These are phyloP conservation scores for Colletotrichum trifolii DNA, from an alignment of 2,329 filamentous ascomycete species.

Conservation along the genomic window DNA sequence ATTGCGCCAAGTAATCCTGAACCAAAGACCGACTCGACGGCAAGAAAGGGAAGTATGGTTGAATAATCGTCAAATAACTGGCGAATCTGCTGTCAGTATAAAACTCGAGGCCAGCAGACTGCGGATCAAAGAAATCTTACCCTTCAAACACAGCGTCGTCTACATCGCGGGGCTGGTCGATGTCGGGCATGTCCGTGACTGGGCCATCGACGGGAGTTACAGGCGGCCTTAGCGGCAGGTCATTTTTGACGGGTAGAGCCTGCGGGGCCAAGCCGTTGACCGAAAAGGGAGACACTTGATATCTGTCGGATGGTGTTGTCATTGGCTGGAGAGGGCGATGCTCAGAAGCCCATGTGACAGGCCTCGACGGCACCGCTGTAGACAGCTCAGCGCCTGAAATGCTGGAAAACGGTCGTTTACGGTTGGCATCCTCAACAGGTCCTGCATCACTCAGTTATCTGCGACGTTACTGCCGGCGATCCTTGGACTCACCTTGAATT, in stretches of 20 bases:
- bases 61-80: slow-evolving; percentile 73
- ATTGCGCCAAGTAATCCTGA: slow-evolving; percentile 65
- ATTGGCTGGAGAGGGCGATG: slow-evolving; percentile 56
- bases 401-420: slow-evolving; percentile 50
- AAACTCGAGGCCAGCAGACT: not conserved
- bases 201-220: slow-evolving; percentile 48
- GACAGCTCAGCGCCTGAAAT: slow-evolving; percentile 49
- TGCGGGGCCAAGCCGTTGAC: slow-evolving; percentile 59
- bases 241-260: slow-evolving; percentile 52
- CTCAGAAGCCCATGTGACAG: slow-evolving; percentile 60
- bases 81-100: not conserved
- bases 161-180: slow-evolving; percentile 49
- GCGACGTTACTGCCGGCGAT: not conserved
- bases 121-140: slow-evolving; percentile 45
- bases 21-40: slow-evolving; percentile 67
- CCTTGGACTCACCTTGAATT: slow-evolving; percentile 48
- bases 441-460: slow-evolving; percentile 19
- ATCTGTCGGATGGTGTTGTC: slow-evolving; percentile 46
- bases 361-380: slow-evolving; percentile 52
- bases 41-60: slow-evolving; percentile 75
- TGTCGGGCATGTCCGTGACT: slow-evolving; percentile 48
- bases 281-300: slow-evolving; percentile 46
- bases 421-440: slow-evolving; percentile 38
- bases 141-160: slow-evolving; percentile 59
- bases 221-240: slow-evolving; percentile 49